phyloP scores from a whole-genome alignment of 371 early-diverging fungal genomes.

The Mortierella sp. region DNA sequence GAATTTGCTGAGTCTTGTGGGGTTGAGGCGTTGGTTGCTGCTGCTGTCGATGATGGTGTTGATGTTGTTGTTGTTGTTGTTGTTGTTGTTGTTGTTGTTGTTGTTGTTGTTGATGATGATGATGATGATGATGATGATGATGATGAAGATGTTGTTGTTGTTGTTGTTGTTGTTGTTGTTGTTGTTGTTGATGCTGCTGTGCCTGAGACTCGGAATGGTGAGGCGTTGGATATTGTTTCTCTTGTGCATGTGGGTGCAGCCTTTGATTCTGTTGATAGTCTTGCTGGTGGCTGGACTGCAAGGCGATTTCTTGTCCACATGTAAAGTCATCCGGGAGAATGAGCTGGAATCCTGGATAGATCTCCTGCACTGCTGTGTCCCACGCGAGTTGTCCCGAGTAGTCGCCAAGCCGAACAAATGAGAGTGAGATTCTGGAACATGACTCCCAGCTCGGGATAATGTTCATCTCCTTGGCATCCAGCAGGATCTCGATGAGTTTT shows the following conservation, averaged over 20 bases:
- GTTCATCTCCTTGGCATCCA: conserved; percentile 53
- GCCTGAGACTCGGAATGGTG: not conserved
- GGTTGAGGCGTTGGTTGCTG: not conserved
- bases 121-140: not conserved
- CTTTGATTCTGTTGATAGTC: not conserved
- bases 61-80: not conserved
- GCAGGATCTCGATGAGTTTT: conserved; percentile 45
- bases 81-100: not conserved
- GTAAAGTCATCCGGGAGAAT: conserved; percentile 11
- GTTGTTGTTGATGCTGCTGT: not conserved
- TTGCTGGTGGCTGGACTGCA: not conserved
- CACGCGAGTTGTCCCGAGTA: conserved; percentile 49
- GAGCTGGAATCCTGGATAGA: conserved; percentile 48
- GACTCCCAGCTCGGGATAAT: conserved; percentile 33
- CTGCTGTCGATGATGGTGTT: not conserved
- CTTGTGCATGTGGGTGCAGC: not conserved
- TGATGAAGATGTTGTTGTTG: not conserved
- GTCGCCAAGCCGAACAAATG: conserved; percentile 30
- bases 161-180: not conserved
- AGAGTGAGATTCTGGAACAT: conserved; percentile 38
- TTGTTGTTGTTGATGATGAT: not conserved
- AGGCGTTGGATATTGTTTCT: not conserved
- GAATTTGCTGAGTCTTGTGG: not conserved
- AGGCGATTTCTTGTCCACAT: not conserved
- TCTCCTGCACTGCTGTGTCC: conserved; percentile 54